phyloP scores from a whole-genome alignment of 805 yeast species.

The Kregervanrija pseudodelftensis region DNA sequence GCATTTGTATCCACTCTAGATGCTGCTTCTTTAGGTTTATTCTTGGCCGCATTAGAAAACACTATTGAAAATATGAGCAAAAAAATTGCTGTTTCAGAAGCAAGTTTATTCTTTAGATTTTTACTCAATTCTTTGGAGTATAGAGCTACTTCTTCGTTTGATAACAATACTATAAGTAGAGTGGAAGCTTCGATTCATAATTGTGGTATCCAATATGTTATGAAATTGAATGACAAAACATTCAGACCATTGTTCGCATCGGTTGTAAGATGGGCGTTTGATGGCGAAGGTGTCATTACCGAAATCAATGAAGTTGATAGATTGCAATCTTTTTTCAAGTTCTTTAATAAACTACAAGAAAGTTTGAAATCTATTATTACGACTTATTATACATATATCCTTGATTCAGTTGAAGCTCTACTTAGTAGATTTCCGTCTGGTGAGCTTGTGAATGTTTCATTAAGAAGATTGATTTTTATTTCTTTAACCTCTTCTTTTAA shows the following conservation, averaged over 20 bases:
- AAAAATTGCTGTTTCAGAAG: slow-evolving; percentile 65
- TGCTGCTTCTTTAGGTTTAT: slow-evolving; percentile 57
- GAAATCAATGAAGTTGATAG: slow-evolving; percentile 47
- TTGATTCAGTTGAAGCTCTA: slow-evolving; percentile 62
- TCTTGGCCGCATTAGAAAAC: slow-evolving; percentile 57
- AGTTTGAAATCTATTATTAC: slow-evolving; percentile 83
- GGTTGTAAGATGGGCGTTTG: slow-evolving; percentile 86
- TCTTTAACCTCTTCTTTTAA: slow-evolving; percentile 77
- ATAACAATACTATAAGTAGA: slow-evolving; percentile 67
- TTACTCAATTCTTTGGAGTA: slow-evolving; percentile 66
- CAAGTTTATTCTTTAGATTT: slow-evolving; percentile 62
- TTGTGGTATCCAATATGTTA: slow-evolving; percentile 67
- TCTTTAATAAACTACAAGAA: slow-evolving; percentile 79
- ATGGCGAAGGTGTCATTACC: slow-evolving; percentile 59
- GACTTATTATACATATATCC: slow-evolving; percentile 73
- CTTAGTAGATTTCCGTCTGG: slow-evolving; percentile 43
- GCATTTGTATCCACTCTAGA: slow-evolving; percentile 29
- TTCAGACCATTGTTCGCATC: slow-evolving; percentile 89
- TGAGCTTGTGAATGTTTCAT: slow-evolving; percentile 37
- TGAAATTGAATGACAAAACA: slow-evolving; percentile 88
- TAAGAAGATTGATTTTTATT: slow-evolving; percentile 67
- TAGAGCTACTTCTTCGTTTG: slow-evolving; percentile 53
- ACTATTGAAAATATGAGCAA: slow-evolving; percentile 63
- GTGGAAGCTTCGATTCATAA: slow-evolving; percentile 71
- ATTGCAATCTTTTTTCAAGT: slow-evolving; percentile 70